Evolutionary conservation across 202 grass and related monocot species (phyloP).

Genomic region (Sporobolus alterniflorus): DNA sequence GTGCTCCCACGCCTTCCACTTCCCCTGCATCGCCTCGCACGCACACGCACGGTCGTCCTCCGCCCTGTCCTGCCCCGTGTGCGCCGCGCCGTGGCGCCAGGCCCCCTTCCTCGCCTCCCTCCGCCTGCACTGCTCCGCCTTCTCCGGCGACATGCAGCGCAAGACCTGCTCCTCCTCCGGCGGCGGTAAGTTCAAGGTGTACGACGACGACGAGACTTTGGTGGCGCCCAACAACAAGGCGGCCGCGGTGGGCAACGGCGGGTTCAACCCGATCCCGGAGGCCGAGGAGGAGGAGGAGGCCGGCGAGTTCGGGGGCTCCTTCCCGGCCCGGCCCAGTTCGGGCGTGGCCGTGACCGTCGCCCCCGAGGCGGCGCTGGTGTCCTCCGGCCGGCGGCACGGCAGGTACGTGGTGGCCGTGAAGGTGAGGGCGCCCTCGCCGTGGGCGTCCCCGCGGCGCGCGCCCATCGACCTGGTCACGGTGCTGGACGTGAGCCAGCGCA

Average conservation of each 20-base stretch:
- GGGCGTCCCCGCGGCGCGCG: conserved; percentile 47
- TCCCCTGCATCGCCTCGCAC: conserved; percentile 77
- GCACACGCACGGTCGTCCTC: conserved; percentile 53
- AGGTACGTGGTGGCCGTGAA: conserved; percentile 84
- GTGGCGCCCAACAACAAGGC: conserved; percentile 34
- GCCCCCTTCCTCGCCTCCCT: conserved; percentile 49
- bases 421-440: conserved; percentile 70
- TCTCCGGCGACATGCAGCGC: neutral
- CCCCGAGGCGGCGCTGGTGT: conserved; percentile 66
- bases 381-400: conserved; percentile 59
- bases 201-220: conserved; percentile 91
- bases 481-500: conserved; percentile 85
- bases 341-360: conserved; percentile 52
- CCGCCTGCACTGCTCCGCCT: conserved; percentile 32
- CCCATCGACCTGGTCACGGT: conserved; percentile 90
- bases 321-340: conserved; percentile 11
- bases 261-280: conserved; percentile 95
- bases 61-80: conserved; percentile 76
- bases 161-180: neutral
- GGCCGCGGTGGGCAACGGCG: conserved; percentile 26
- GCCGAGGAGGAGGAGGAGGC: conserved; percentile 57
- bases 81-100: conserved; percentile 73
- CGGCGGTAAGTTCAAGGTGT: conserved; percentile 59
- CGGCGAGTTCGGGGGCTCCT: conserved; percentile 57
- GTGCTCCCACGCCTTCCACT: conserved; percentile 90